phyloP scores from a whole-genome alignment of 2,329 filamentous ascomycete species.

The Cercospora zeina region DNA sequence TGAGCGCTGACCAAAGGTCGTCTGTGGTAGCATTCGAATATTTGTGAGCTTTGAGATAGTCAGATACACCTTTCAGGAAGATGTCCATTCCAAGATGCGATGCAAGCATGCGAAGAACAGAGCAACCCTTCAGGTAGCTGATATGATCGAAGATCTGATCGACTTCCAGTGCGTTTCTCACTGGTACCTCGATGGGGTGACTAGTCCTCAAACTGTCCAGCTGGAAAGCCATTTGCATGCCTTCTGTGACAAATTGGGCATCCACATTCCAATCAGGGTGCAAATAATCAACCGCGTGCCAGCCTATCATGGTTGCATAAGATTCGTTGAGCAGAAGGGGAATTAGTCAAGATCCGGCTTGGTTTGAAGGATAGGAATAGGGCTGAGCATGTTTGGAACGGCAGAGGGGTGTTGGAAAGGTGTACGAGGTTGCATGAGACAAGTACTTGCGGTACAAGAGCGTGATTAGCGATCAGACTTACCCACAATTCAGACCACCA shows the following conservation, averaged over 20 bases:
- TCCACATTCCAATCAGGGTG: conserved; percentile 98
- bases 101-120: conserved; percentile 93
- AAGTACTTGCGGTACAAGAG: no score
- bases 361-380: no score
- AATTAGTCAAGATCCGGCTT: no score
- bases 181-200: conserved; percentile 94
- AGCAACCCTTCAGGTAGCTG: conserved; percentile 94
- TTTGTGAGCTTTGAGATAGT: conserved; percentile 83
- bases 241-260: conserved; percentile 95
- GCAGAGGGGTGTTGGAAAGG: no score
- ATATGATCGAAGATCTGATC: conserved; percentile 98
- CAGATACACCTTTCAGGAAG: conserved; percentile 86
- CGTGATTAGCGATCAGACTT: no score
- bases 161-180: conserved; percentile 88
- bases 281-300: conserved; percentile 85
- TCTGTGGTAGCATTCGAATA: conserved; percentile 90
- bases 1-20: conserved; percentile 86
- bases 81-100: conserved; percentile 82
- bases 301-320: conserved; percentile 97
- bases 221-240: conserved; percentile 85
- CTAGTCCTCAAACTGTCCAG: conserved; percentile 88
- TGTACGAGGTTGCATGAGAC: no score
- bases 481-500: conserved; percentile 71
- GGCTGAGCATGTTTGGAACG: no score
- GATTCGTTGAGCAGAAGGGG: conserved; percentile 70